Percentiles rank a stretch among this genome's conserved stretches.
Conservation (phyloP, 2,329 filamentous ascomycete genomes). For the Raffaelea albimanens region DNA sequence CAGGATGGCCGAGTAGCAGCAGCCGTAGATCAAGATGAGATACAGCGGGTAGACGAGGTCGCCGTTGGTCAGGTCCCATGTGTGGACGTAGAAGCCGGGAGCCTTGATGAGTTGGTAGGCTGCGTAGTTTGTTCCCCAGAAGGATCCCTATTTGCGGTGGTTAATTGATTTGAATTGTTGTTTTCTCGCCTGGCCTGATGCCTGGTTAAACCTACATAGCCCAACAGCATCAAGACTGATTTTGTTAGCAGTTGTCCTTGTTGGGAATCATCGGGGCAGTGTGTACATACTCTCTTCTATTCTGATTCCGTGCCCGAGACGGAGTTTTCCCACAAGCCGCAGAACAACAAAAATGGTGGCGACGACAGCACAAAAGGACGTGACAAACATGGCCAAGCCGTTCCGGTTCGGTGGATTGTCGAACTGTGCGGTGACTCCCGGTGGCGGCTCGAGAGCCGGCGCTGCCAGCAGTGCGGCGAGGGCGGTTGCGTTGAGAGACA, state of each 20-base stretch:
- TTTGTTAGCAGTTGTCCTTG: background rate
- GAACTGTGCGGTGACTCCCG: background rate
- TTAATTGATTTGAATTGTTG: no score
- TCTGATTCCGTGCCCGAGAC: background rate
- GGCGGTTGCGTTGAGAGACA: background rate
- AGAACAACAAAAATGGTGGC: slow-evolving; percentile 15
- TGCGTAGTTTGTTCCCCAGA: slow-evolving; percentile 13
- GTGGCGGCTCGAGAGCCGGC: background rate
- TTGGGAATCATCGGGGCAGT: background rate
- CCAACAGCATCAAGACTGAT: slow-evolving; percentile 2
- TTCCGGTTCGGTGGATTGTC: slow-evolving; percentile 8
- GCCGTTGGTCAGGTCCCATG: slow-evolving; percentile 21
- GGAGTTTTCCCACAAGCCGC: slow-evolving; percentile 3
- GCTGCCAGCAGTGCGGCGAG: background rate
- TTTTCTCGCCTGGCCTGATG: background rate
- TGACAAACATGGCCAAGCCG: slow-evolving; percentile 7
- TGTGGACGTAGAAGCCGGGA: slow-evolving; percentile 27
- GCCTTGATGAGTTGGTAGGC: slow-evolving; percentile 16
- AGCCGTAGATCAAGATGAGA: slow-evolving; percentile 23
- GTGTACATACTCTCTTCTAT: slow-evolving; percentile 2
- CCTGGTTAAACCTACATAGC: slow-evolving; percentile 6
- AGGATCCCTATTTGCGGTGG: background rate
- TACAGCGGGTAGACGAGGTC: slow-evolving; percentile 13
- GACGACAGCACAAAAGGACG: slow-evolving; percentile 12
- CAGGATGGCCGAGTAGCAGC: slow-evolving; percentile 25